Evolutionary conservation across 2,329 filamentous ascomycete genomes (phyloP).

Genomic region (Alternaria angustiovoidea): DNA sequence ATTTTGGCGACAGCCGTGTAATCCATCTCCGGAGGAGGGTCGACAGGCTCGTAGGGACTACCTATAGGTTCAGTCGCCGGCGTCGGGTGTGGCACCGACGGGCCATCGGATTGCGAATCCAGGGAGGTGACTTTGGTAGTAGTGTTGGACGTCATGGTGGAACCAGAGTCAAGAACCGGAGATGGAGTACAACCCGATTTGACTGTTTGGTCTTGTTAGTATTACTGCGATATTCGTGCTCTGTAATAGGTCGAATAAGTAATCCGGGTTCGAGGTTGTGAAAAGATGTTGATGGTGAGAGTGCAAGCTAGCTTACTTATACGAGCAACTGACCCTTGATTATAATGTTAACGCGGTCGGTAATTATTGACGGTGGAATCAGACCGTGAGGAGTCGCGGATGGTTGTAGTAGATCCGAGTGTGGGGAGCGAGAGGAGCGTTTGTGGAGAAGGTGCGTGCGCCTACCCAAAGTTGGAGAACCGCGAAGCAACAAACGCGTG

Average conservation of each 20-base stretch:
- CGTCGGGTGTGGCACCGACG: conserved; percentile 37
- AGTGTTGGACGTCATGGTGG: conserved; percentile 13
- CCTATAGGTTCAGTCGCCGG: conserved; percentile 32
- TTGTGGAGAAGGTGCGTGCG: conserved; percentile 21
- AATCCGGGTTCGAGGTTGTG: not conserved
- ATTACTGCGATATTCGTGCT: not conserved
- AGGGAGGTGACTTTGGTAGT: conserved; percentile 29
- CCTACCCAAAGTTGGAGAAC: conserved; percentile 13
- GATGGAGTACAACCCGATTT: not conserved
- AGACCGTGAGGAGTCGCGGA: not conserved
- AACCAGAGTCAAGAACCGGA: not conserved
- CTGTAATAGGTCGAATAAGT: not conserved
- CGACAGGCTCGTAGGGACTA: conserved; percentile 19
- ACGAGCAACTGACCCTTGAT: not conserved
- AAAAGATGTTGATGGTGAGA: not conserved
- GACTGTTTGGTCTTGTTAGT: not conserved
- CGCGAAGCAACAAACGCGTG: conserved; percentile 7
- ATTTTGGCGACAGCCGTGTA: conserved; percentile 37
- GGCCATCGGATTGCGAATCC: conserved; percentile 29
- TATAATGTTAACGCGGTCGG: not conserved
- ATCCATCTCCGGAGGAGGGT: conserved; percentile 30
- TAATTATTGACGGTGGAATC: not conserved
- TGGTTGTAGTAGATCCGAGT: not conserved
- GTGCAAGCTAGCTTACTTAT: not conserved
- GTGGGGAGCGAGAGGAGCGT: conserved; percentile 10